Conservation (phyloP, 768 basidiomycete genomes). For the Melanogaster broomeanus region DNA sequence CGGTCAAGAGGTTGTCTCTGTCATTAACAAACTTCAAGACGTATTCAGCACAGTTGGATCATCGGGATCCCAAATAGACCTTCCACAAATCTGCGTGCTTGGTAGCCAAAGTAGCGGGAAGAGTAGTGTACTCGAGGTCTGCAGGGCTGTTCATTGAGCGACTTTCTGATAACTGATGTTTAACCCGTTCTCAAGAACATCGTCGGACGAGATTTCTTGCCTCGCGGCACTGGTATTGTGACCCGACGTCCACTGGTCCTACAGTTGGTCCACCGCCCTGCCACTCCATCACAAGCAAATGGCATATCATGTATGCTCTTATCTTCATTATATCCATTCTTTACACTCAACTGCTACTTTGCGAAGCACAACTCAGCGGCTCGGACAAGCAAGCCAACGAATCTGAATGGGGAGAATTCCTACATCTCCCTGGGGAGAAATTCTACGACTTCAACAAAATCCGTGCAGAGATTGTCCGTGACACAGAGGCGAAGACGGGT, state of each 20-base stretch:
- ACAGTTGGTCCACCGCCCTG: slow-evolving; percentile 89
- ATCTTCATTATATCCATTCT: background rate
- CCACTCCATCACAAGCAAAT: slow-evolving; percentile 46
- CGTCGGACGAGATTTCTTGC: slow-evolving; percentile 96
- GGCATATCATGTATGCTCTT: slow-evolving; percentile 43
- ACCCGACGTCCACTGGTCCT: slow-evolving; percentile 94
- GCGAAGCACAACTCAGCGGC: slow-evolving; percentile 38
- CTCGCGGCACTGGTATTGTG: slow-evolving; percentile 98
- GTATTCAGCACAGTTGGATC: slow-evolving; percentile 85
- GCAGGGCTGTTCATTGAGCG: slow-evolving; percentile 15
- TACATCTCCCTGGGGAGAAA: slow-evolving; percentile 95
- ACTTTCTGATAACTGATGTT: slow-evolving; percentile 7
- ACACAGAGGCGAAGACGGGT: slow-evolving; percentile 98
- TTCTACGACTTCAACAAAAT: slow-evolving; percentile 98
- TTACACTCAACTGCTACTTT: slow-evolving; percentile 1
- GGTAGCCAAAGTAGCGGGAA: slow-evolving; percentile 93
- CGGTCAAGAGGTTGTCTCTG: slow-evolving; percentile 77
- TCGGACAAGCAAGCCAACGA: slow-evolving; percentile 79
- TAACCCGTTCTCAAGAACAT: slow-evolving; percentile 67
- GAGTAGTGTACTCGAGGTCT: slow-evolving; percentile 89
- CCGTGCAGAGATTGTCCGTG: slow-evolving; percentile 91
- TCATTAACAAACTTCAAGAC: slow-evolving; percentile 90
- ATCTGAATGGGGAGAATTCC: slow-evolving; percentile 99
- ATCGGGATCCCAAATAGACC: slow-evolving; percentile 77
- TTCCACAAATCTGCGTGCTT: slow-evolving; percentile 89